Evolutionary conservation across 148 eudicot genomes (phyloP).

Genomic region (Nepenthes mirabilis): DNA sequence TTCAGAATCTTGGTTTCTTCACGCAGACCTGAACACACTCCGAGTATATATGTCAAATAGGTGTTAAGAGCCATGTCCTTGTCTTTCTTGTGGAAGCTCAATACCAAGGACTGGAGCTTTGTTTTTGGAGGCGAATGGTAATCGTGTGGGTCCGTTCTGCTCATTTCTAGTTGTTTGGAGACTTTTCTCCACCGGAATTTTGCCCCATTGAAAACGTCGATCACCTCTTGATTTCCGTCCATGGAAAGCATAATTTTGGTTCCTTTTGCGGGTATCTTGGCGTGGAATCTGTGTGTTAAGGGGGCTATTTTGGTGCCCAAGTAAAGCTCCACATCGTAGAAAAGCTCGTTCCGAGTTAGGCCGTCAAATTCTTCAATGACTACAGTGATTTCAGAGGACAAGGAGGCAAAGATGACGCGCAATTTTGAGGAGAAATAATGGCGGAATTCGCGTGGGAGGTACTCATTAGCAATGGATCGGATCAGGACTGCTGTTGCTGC

Average conservation of each 20-base stretch:
- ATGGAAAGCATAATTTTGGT: slow-evolving; percentile 8
- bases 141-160: neutral
- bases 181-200: slow-evolving; percentile 12
- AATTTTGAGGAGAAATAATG: neutral
- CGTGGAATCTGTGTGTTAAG: slow-evolving; percentile 5
- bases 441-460: slow-evolving; percentile 6
- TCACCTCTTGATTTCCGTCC: slow-evolving; percentile 13
- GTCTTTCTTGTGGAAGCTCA: slow-evolving; percentile 11
- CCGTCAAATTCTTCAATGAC: slow-evolving; percentile 17
- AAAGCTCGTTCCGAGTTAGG: slow-evolving; percentile 10
- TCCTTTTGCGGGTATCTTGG: slow-evolving; percentile 4
- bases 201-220: slow-evolving; percentile 10
- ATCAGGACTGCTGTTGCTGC: slow-evolving; percentile 21
- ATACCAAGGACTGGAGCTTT: slow-evolving; percentile 6
- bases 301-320: slow-evolving; percentile 6
- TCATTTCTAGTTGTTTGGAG: slow-evolving; percentile 1
- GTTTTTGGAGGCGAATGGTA: neutral
- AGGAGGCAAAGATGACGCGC: neutral
- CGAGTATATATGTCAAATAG: slow-evolving; percentile 11
- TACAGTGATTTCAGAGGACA: slow-evolving; percentile 11
- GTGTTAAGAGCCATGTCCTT: slow-evolving; percentile 5
- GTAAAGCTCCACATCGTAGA: slow-evolving; percentile 11
- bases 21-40: slow-evolving; percentile 2
- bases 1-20: slow-evolving; percentile 13
- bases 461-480: slow-evolving; percentile 8